Conservation (phyloP, 345 rosid genomes). For the Dipteronia sinensis region DNA sequence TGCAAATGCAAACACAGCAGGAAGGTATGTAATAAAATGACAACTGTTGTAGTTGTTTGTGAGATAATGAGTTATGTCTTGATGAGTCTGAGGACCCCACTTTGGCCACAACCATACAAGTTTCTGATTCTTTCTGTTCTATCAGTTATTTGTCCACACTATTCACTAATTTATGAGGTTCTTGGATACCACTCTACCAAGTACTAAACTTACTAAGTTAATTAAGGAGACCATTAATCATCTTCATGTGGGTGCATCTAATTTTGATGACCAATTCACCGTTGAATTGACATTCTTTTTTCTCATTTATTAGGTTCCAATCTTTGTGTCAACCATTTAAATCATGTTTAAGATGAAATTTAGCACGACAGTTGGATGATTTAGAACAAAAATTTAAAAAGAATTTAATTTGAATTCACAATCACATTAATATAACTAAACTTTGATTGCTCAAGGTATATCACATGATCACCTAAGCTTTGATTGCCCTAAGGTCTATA, state of each 20-base stretch:
- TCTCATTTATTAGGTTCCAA: background rate
- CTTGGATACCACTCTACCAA: background rate
- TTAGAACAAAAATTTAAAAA: background rate
- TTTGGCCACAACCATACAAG: background rate
- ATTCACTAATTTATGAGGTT: too few relatives aligned
- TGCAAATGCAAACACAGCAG: background rate
- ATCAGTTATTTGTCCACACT: too few relatives aligned
- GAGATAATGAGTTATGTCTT: background rate
- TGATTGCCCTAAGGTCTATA: too few relatives aligned
- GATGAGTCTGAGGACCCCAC: background rate
- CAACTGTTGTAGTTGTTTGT: slow-evolving; percentile 3
- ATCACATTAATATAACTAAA: background rate
- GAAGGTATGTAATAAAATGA: slow-evolving; percentile 3
- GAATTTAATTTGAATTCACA: too few relatives aligned
- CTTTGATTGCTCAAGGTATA: too few relatives aligned
- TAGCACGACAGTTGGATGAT: background rate
- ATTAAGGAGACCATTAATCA: too few relatives aligned
- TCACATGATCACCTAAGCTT: too few relatives aligned
- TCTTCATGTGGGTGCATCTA: background rate
- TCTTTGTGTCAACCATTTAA: background rate
- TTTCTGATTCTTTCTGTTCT: background rate
- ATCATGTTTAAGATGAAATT: background rate
- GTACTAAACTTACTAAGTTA: background rate
- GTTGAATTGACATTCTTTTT: background rate
- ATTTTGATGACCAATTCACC: background rate